Evolutionary conservation across 768 basidiomycete genomes (phyloP).

Genomic region (Mrakia frigida): DNA sequence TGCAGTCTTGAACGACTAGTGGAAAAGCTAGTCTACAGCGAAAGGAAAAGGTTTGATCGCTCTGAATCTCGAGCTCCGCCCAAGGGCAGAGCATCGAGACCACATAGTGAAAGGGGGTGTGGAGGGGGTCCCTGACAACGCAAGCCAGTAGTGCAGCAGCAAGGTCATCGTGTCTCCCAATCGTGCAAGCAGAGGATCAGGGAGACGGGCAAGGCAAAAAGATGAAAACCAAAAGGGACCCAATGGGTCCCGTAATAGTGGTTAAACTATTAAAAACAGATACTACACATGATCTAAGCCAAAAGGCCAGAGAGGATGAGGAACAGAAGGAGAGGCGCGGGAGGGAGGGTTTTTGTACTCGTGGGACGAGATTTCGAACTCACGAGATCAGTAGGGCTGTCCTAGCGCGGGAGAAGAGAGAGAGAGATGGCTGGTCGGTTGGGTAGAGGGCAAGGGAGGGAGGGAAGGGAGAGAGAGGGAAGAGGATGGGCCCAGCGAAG

Average conservation of each 20-base stretch:
- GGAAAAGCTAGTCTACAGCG: no score
- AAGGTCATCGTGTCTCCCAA: neutral
- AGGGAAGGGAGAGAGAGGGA: no score
- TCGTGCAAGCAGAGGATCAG: neutral
- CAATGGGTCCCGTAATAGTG: slow-evolving; percentile 25
- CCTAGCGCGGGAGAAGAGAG: no score
- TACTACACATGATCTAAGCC: slow-evolving; percentile 98
- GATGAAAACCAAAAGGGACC: slow-evolving; percentile 9
- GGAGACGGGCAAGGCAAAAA: neutral
- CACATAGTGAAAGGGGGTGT: neutral
- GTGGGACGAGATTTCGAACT: no score
- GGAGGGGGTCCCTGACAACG: slow-evolving; percentile 2
- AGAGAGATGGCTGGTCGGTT: no score
- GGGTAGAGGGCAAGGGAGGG: no score
- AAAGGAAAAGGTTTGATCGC: no score
- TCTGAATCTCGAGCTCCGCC: no score
- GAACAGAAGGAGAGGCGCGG: neutral
- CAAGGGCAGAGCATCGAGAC: neutral
- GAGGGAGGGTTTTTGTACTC: no score
- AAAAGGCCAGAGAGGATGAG: slow-evolving; percentile 56
- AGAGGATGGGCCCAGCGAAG: no score
- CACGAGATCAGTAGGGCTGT: no score
- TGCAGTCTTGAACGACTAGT: no score
- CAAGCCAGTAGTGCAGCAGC: slow-evolving; percentile 5
- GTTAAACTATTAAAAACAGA: slow-evolving; percentile 75